Evolutionary conservation across 164 flowering plant genomes (phyloP).

Genomic region (Macadamia integrifolia): DNA sequence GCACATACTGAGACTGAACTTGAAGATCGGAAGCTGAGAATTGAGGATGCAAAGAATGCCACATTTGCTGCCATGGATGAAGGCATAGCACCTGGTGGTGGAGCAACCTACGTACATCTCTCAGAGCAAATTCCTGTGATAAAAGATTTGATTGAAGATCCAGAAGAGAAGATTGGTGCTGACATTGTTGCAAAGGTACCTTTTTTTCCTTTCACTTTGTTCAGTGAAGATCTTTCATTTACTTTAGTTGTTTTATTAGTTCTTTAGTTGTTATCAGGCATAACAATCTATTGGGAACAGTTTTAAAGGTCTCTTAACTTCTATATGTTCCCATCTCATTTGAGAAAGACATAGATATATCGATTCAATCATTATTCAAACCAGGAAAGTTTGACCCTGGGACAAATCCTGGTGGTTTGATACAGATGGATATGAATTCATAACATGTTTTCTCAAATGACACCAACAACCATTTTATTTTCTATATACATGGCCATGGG

Average conservation of each 20-base stretch:
- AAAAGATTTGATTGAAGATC: constrained; percentile 47
- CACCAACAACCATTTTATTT: too few species aligned
- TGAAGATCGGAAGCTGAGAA: constrained; percentile 79
- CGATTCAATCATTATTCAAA: too few species aligned
- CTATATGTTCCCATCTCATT: not conserved
- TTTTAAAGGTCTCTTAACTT: not conserved
- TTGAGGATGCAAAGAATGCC: constrained; percentile 93
- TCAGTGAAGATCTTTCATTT: too few species aligned
- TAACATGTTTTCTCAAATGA: too few species aligned
- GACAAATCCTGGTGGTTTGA: too few species aligned
- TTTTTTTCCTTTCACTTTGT: not conserved
- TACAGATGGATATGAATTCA: too few species aligned
- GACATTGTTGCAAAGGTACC: constrained; percentile 65
- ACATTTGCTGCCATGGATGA: constrained; percentile 92
- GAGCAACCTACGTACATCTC: constrained; percentile 72
- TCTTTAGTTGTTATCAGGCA: too few species aligned
- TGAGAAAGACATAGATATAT: too few species aligned
- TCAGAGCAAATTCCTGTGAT: constrained; percentile 50
- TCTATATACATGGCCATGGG: too few species aligned
- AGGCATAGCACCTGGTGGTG: constrained; percentile 96
- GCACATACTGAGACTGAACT: constrained; percentile 89
- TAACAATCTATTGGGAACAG: too few species aligned
- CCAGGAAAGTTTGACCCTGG: too few species aligned
- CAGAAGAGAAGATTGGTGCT: constrained; percentile 78
- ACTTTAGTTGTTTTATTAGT: too few species aligned